Conservation (phyloP, 2,329 filamentous ascomycete genomes). For the Aspergillus phoenicis region DNA sequence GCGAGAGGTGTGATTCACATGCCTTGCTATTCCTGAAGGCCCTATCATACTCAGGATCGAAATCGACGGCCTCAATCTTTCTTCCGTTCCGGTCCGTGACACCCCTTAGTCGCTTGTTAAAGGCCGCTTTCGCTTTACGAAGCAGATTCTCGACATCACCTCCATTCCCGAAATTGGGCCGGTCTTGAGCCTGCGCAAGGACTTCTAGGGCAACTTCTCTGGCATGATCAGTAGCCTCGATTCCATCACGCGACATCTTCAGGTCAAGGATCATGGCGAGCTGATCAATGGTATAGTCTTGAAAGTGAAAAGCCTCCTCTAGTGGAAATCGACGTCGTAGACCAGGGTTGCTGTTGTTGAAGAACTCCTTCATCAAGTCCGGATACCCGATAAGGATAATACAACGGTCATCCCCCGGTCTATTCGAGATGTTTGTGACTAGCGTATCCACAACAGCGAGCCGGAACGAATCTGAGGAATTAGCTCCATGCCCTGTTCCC, state of each 20-base stretch:
- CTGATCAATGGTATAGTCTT: neutral
- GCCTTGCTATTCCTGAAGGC: neutral
- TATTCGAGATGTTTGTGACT: neutral
- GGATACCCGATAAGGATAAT: conserved; percentile 8
- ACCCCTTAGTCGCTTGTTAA: neutral
- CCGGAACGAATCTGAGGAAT: neutral
- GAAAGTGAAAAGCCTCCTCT: neutral
- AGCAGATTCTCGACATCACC: conserved; percentile 9
- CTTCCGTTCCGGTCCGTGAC: neutral
- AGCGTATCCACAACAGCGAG: neutral
- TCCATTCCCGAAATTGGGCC: conserved; percentile 10
- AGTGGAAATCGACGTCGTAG: conserved; percentile 1
- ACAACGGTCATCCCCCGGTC: conserved; percentile 8
- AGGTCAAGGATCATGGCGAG: neutral
- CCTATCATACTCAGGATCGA: neutral
- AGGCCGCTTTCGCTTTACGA: neutral
- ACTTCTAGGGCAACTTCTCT: neutral
- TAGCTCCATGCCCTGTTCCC: neutral
- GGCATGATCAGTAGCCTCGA: neutral
- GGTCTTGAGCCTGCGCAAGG: neutral
- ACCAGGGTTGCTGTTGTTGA: conserved; percentile 21
- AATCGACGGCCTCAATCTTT: neutral
- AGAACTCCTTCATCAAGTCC: conserved; percentile 12
- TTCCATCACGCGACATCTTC: neutral
- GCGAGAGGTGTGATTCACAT: neutral